These are phyloP conservation scores for Phytophthora nicotianae DNA, from an alignment of 352 stramenopile genomes.

Conservation along the genomic window DNA sequence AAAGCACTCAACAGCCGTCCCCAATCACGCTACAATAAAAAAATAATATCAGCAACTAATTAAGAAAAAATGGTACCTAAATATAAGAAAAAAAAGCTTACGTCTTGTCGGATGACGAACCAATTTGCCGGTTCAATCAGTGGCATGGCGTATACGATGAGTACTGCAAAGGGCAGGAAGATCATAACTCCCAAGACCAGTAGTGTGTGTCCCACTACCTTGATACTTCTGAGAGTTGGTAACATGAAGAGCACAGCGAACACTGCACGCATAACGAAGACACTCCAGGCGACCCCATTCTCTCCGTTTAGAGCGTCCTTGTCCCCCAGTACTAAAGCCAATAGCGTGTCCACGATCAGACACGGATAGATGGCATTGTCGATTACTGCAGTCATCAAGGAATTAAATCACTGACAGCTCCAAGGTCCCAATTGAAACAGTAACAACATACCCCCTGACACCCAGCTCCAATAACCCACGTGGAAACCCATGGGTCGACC, in stretches of 20 bases:
- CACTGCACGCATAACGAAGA: constrained; percentile 52
- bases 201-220: constrained; percentile 69
- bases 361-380: constrained; percentile 89
- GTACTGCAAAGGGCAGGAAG: constrained; percentile 66
- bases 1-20: constrained; percentile 64
- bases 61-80: neutral
- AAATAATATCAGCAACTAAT: constrained; percentile 2
- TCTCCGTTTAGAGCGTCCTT: constrained; percentile 25
- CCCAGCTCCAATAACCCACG: constrained; percentile 66
- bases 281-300: constrained; percentile 31
- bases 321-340: constrained; percentile 37
- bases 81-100: constrained; percentile 5
- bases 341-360: constrained; percentile 78
- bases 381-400: constrained; percentile 56
- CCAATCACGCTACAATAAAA: constrained; percentile 53
- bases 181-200: constrained; percentile 70
- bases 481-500: constrained; percentile 87
- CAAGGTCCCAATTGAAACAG: neutral
- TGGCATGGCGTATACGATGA: constrained; percentile 55
- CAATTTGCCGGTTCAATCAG: constrained; percentile 72
- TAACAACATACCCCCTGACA: constrained; percentile 1
- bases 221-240: constrained; percentile 71
- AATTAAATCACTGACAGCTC: neutral
- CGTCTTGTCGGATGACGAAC: constrained; percentile 67
- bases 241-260: constrained; percentile 78